Percentiles rank a stretch among this genome's conserved stretches.
Evolutionary conservation across 306 rosid species (phyloP).

Genomic region (Heteromeles arbutifolia): DNA sequence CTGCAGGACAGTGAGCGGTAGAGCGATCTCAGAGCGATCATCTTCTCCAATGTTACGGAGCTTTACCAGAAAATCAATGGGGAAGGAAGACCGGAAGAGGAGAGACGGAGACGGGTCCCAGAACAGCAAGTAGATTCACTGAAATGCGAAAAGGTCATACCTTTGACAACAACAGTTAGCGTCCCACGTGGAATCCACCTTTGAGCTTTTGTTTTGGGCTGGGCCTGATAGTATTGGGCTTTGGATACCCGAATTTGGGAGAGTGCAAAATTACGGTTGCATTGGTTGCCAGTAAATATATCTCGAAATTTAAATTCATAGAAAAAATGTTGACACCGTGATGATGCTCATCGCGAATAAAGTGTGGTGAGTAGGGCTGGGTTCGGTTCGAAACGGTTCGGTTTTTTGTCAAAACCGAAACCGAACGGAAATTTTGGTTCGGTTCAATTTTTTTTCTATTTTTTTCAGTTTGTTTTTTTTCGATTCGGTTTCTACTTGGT

Average conservation of each 20-base stretch:
- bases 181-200: background rate
- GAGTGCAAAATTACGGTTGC: too few relatives aligned
- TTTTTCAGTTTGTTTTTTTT: too few relatives aligned
- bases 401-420: too few relatives aligned
- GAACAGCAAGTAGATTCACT: background rate
- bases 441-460: too few relatives aligned
- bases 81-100: background rate
- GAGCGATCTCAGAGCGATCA: slow-evolving; percentile 48
- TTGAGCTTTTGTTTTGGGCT: background rate
- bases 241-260: background rate
- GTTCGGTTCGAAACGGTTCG: too few relatives aligned
- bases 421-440: too few relatives aligned
- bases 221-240: background rate
- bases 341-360: too few relatives aligned
- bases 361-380: too few relatives aligned
- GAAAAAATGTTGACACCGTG: too few relatives aligned
- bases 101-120: background rate
- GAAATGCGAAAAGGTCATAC: background rate
- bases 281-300: too few relatives aligned
- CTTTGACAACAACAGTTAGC: background rate
- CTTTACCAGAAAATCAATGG: background rate
- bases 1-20: slow-evolving; percentile 53
- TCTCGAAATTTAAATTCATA: too few relatives aligned
- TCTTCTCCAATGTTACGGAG: slow-evolving; percentile 39
- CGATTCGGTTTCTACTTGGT: too few relatives aligned